Conservation (phyloP, 2,329 filamentous ascomycete genomes). For the Apiospora koreana region DNA sequence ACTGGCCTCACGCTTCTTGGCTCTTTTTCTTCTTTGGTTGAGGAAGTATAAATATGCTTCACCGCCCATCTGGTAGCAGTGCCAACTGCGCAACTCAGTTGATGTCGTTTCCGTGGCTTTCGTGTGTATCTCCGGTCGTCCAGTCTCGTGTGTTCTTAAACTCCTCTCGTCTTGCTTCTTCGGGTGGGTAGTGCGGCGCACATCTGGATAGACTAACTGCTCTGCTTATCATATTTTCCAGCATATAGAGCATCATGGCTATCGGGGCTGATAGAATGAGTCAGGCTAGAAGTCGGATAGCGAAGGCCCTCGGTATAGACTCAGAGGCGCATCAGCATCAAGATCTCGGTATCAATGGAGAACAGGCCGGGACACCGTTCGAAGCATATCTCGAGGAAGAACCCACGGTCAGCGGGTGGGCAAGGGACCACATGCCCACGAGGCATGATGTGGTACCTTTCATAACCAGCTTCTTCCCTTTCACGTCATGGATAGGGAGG, state of each 20-base stretch:
- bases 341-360: neutral
- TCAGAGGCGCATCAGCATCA: neutral
- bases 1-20: neutral
- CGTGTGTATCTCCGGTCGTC: too few species aligned
- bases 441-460: conserved; percentile 60
- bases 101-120: too few species aligned
- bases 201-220: neutral
- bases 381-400: conserved; percentile 83
- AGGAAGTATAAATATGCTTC: neutral
- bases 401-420: conserved; percentile 73
- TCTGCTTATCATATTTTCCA: neutral
- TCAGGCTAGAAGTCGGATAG: neutral
- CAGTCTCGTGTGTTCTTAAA: too few species aligned
- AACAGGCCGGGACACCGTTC: conserved; percentile 34
- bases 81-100: too few species aligned
- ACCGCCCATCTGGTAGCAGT: neutral
- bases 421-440: conserved; percentile 64
- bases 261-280: neutral
- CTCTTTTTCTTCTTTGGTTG: neutral
- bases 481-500: conserved; percentile 80
- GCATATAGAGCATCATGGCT: neutral
- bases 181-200: too few species aligned
- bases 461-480: conserved; percentile 76
- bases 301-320: neutral
- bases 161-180: too few species aligned